Evolutionary conservation across 2,329 filamentous ascomycete species (phyloP).

Genomic region (Neopestalotiopsis sp.): DNA sequence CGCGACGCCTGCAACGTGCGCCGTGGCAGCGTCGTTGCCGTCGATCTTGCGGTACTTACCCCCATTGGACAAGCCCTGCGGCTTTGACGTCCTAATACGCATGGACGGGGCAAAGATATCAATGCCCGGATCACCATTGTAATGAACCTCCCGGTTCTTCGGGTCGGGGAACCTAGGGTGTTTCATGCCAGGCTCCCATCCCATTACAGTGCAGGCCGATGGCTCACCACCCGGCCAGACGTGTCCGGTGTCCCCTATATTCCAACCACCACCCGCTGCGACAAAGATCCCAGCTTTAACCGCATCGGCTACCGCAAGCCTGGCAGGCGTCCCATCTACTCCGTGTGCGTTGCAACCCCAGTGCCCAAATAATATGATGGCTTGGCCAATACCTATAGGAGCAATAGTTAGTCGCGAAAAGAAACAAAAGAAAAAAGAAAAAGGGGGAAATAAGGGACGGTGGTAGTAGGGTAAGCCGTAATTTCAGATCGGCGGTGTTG

Average conservation of each 20-base stretch:
- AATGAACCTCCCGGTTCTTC: no score
- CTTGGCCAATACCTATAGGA: constrained; percentile 22
- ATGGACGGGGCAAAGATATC: constrained; percentile 26
- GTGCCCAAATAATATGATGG: constrained; percentile 31
- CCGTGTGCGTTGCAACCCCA: constrained; percentile 31
- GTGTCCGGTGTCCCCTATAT: constrained; percentile 24
- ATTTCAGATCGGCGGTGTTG: no score
- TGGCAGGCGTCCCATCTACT: constrained; percentile 14
- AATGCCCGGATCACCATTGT: constrained; percentile 16
- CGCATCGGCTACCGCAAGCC: constrained; percentile 22
- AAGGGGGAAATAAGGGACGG: background rate
- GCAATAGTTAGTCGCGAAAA: background rate
- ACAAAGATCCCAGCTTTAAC: constrained; percentile 24
- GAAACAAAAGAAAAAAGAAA: no score
- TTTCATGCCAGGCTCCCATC: no score
- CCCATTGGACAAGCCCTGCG: background rate
- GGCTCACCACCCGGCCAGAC: constrained; percentile 25
- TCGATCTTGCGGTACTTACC: background rate
- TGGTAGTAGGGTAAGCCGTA: no score
- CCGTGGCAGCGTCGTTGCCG: constrained; percentile 10
- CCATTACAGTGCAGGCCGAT: constrained; percentile 24
- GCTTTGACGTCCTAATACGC: constrained; percentile 6
- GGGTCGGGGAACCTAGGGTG: no score
- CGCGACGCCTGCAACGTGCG: constrained; percentile 18
- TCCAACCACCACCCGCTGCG: constrained; percentile 28